Evolutionary conservation across 148 eudicot genomes (phyloP), one percentile per base, ranked within the genome.

Genomic region (Tetragonia tetragonoides): DNA sequence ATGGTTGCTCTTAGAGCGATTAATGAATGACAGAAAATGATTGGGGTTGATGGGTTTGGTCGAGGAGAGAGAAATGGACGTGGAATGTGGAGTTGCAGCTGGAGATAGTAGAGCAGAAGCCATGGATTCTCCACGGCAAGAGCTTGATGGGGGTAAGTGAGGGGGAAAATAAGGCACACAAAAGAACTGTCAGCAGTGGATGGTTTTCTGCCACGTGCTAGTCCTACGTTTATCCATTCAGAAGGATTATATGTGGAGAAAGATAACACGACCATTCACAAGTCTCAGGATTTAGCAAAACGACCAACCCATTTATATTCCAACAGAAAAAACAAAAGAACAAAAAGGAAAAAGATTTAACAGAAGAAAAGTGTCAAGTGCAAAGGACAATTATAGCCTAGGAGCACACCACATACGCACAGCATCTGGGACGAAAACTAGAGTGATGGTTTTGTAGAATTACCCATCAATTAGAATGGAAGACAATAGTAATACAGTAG

Each of bases 101-200:
- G 94, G 93, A 77, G 89, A 84, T 14, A 89, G 79, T 54, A 85
- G 72, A 73, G 82, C 42, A 79, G 90, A 90, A 78, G 93, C 95
- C 97, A 94, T 92, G 64, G 84, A 68, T 74, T 9, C 46, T 41
- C n/a, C 10, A 69, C 49, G 47, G 34, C 3, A 46, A 72, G 77
- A 71, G 69, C 73, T 46, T 73, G 81, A 40, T 40, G 66, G 15
- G 68, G 73, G 57, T 9, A 67, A 60, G 65, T 12, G 24, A 34
- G 38, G 68, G 34, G 71, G 68, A 47, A 44, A 57, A 20, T 37
- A 47, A 20, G 72, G 66, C 56, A 5, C 38, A 37, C 71, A 72
- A 66, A 71, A 80, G 61, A 75, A 76, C 54, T 79, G 92, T 80
- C 83, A 84, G 91, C 87, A 82, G 80, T 84, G 88, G 92, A 78